Conservation (phyloP, 2,329 filamentous ascomycete genomes). For the Penicillium sp. region DNA sequence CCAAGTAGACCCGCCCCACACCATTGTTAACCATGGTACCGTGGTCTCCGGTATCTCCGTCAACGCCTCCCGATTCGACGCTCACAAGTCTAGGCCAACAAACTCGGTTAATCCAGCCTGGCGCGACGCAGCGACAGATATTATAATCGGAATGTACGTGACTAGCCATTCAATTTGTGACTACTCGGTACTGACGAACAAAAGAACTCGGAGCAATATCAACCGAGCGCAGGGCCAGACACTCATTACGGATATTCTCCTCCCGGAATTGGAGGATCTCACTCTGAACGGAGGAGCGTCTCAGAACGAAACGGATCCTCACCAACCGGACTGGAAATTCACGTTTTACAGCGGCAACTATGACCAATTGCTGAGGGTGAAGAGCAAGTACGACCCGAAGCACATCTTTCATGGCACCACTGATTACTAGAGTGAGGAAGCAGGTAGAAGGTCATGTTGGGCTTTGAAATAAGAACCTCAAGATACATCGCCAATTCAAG, state of each 20-base stretch:
- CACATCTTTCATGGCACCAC: slow-evolving; percentile 11
- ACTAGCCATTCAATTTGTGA: neutral
- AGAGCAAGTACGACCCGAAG: slow-evolving; percentile 15
- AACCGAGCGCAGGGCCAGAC: too few relatives aligned
- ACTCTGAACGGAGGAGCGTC: slow-evolving; percentile 22
- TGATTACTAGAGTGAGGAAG: slow-evolving; percentile 5
- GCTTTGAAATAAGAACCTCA: too few relatives aligned
- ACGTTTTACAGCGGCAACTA: slow-evolving; percentile 24
- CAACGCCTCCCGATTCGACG: neutral
- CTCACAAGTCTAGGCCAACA: neutral
- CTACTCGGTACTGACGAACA: too few relatives aligned
- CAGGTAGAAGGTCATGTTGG: slow-evolving; percentile 4
- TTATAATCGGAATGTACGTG: slow-evolving; percentile 8
- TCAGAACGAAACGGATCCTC: slow-evolving; percentile 25
- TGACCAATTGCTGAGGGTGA: neutral
- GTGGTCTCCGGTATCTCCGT: neutral
- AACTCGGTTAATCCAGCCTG: slow-evolving; percentile 19
- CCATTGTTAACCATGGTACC: neutral
- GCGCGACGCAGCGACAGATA: slow-evolving; percentile 5
- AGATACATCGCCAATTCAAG: too few relatives aligned
- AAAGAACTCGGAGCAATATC: too few relatives aligned
- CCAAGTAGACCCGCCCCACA: neutral
- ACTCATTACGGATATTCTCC: neutral
- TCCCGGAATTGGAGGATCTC: slow-evolving; percentile 1
- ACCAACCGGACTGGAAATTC: slow-evolving; percentile 20